Evolutionary conservation across 805 yeast species (phyloP).

Genomic region (Candida vartiovaarae): DNA sequence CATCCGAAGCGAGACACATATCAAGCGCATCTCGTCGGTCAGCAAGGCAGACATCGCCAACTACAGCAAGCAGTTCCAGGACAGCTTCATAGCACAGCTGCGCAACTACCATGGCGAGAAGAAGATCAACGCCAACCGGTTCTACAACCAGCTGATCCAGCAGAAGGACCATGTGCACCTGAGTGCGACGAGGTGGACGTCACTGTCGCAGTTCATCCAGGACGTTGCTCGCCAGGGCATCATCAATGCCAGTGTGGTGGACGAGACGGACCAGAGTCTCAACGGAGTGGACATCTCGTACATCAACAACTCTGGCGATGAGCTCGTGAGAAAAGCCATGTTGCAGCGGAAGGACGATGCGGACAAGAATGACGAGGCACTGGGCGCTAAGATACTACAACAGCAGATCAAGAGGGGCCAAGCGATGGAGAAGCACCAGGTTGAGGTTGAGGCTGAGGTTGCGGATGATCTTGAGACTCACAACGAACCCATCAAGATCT

Average conservation of each 20-base stretch:
- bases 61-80: conserved; percentile 53
- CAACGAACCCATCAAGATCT: conserved; percentile 11
- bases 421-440: conserved; percentile 5
- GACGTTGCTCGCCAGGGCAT: conserved; percentile 50
- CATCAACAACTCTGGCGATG: conserved; percentile 48
- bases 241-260: conserved; percentile 39
- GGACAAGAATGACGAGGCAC: conserved; percentile 39
- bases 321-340: conserved; percentile 33
- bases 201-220: conserved; percentile 61
- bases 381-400: conserved; percentile 35
- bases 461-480: neutral
- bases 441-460: conserved; percentile 40
- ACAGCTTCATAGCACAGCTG: conserved; percentile 57
- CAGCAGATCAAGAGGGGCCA: conserved; percentile 45
- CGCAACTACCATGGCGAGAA: conserved; percentile 76
- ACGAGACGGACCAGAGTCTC: conserved; percentile 26
- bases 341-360: conserved; percentile 29
- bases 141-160: conserved; percentile 83
- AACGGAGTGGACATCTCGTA: conserved; percentile 41
- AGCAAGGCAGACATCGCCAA: conserved; percentile 45
- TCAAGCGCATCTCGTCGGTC: conserved; percentile 44
- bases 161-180: conserved; percentile 83
- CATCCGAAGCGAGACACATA: conserved; percentile 73
- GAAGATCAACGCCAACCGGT: conserved; percentile 68
- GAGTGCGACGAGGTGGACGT: conserved; percentile 80